Conservation (phyloP, 768 basidiomycete genomes). For the Mycena rebaudengoi region DNA sequence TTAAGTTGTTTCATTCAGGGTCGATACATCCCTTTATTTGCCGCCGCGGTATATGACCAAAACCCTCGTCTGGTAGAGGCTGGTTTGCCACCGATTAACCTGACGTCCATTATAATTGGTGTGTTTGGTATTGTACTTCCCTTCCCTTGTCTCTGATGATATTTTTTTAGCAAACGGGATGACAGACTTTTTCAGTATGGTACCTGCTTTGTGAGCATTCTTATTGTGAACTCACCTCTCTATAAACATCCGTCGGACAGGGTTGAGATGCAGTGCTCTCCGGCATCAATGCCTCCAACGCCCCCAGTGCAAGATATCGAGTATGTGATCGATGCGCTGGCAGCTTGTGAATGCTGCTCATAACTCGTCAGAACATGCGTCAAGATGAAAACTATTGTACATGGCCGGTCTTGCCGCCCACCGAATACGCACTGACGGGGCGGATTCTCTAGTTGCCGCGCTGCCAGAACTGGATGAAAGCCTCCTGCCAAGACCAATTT, state of each 20-base stretch:
- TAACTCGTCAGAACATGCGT: too few species aligned
- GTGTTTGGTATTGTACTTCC: not conserved
- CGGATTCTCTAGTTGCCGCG: constrained; percentile 59
- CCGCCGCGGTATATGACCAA: constrained; percentile 57
- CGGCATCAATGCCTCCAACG: too few species aligned
- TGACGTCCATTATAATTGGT: constrained; percentile 55
- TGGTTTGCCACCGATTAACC: constrained; percentile 58
- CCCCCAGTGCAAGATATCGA: too few species aligned
- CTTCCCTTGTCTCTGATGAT: not conserved
- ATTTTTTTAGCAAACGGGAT: constrained; percentile 1
- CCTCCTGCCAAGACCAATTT: too few species aligned
- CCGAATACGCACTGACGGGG: too few species aligned
- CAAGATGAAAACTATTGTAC: not conserved
- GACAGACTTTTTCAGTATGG: constrained; percentile 52
- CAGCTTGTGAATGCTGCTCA: too few species aligned
- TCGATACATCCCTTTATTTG: constrained; percentile 60
- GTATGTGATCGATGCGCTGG: too few species aligned
- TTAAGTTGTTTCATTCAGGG: constrained; percentile 43
- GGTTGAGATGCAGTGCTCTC: too few species aligned
- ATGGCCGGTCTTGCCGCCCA: not conserved
- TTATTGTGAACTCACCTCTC: too few species aligned
- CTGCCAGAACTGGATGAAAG: constrained; percentile 49
- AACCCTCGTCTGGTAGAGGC: constrained; percentile 47
- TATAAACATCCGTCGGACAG: too few species aligned
- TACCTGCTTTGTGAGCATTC: too few species aligned